Evolutionary conservation across 257 asterid species (phyloP).

Genomic region (Fraxinus americana): DNA sequence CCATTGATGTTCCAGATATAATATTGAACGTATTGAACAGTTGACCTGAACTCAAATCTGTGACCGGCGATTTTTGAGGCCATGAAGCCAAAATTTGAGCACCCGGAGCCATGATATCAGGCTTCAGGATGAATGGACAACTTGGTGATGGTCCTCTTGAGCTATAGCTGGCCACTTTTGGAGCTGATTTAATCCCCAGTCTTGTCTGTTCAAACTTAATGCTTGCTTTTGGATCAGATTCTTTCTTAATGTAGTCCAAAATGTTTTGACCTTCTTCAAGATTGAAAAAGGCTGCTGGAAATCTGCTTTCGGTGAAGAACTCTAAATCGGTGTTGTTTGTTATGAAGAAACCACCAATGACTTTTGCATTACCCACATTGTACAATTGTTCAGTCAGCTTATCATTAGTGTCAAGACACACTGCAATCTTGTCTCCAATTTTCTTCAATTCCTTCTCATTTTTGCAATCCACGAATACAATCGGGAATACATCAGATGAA

Average conservation of each 20-base stretch:
- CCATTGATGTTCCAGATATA: conserved; percentile 77
- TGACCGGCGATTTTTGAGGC: conserved; percentile 35
- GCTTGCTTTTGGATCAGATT: conserved; percentile 42
- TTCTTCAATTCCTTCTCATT: conserved; percentile 31
- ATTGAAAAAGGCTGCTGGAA: conserved; percentile 51
- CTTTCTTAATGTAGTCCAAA: conserved; percentile 40
- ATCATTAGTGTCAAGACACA: conserved; percentile 52
- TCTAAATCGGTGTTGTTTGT: conserved; percentile 47
- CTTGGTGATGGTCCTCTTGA: conserved; percentile 78
- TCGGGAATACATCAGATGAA: conserved; percentile 21
- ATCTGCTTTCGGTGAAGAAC: conserved; percentile 30
- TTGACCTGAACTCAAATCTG: conserved; percentile 27
- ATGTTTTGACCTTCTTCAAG: conserved; percentile 46
- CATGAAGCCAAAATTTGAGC: conserved; percentile 66
- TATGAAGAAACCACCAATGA: conserved; percentile 53
- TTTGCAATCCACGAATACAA: conserved; percentile 33
- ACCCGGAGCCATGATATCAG: conserved; percentile 74
- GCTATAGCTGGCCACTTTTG: conserved; percentile 65
- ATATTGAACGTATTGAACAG: conserved; percentile 54
- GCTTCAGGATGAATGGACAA: conserved; percentile 66
- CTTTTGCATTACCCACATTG: conserved; percentile 31
- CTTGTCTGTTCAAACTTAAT: conserved; percentile 47
- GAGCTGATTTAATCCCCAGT: conserved; percentile 53
- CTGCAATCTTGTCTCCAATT: conserved; percentile 32
- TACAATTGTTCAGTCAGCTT: conserved; percentile 41